Base-by-base conservation (phyloP, 768 basidiomycete species). In the Daedaleopsis sinensis region DNA sequence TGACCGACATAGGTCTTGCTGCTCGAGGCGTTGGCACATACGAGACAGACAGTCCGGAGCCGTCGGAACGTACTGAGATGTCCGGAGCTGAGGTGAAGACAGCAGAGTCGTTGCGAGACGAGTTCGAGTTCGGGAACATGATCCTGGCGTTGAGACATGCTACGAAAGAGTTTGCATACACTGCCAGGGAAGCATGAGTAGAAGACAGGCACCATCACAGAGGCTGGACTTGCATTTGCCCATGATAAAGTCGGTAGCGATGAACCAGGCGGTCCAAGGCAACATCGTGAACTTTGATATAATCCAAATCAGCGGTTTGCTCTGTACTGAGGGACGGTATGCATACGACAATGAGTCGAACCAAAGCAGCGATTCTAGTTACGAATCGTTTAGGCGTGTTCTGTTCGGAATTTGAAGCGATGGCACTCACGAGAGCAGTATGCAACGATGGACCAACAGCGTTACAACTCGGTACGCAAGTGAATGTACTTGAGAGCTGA, bases 181-280 rank as follows among this genome's bases (percentile, higher is more conserved):
- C 62, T 64, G 39, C 3, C 16, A 13, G 2, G 32, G 6, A 0
- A 5, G 1, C 21, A 44, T 12, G 42, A 23, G 12, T 16, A 16
- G 19, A 19, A 1, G 9, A 15, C 19, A 1, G n/a, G 3, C 3
- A 19, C 4, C 7, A 5, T 19, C 18, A 6, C 12, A 3, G 16
- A 0, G 6, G 11, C 3, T n/a, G n/a, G 5, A 24, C 58, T 5
- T 19, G 60, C 63, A 43, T 54, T 64, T 64, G 15, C 63, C 59
- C 63, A 64, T 64, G 39, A 64, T 61, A 42, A 64, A 64, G 19
- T 64, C 63, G 1, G 52, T 32, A 4, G 59, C 59, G 38, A 64
- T 64, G 52, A 64, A 64, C 63, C 63, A 64, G 5, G 58, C 63
- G 19, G 63, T 64, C 59, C 63, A 61, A 2, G 63, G 63, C 19